A percentile compares a stretch with the other conserved stretches of the same genome.
These are phyloP conservation scores for Leccinum variicolor DNA, from an alignment of 768 basidiomycete genomes.

Conservation along the genomic window DNA sequence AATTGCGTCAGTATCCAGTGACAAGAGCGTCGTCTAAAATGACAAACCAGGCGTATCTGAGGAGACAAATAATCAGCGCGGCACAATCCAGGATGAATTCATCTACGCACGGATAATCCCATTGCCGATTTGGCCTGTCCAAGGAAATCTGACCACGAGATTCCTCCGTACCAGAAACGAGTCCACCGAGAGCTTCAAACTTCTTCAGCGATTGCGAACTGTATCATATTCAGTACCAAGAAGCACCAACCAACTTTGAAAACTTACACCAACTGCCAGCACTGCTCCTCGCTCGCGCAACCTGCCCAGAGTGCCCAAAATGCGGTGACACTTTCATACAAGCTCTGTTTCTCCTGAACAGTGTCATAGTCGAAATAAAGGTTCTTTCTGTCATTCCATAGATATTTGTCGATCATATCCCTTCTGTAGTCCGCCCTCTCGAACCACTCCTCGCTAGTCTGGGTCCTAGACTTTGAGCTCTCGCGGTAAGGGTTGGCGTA, in stretches of 20 bases:
- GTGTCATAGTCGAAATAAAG: slow-evolving; percentile 98
- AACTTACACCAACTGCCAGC: slow-evolving; percentile 87
- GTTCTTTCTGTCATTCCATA: slow-evolving; percentile 95
- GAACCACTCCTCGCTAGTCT: slow-evolving; percentile 91
- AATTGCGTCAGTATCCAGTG: slow-evolving; percentile 9
- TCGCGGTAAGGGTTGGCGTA: slow-evolving; percentile 64
- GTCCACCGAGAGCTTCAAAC: slow-evolving; percentile 93
- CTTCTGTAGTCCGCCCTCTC: slow-evolving; percentile 80
- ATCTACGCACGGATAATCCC: slow-evolving; percentile 87
- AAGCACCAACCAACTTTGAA: neutral
- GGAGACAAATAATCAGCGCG: slow-evolving; percentile 4
- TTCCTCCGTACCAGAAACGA: slow-evolving; percentile 96
- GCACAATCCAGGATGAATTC: slow-evolving; percentile 4
- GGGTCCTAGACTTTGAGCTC: slow-evolving; percentile 54
- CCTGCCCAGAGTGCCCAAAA: slow-evolving; percentile 98
- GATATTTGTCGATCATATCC: slow-evolving; percentile 84
- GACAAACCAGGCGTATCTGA: slow-evolving; percentile 66
- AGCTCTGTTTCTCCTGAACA: slow-evolving; percentile 81
- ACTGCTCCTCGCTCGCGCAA: slow-evolving; percentile 94
- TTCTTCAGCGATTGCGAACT: slow-evolving; percentile 87
- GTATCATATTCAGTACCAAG: slow-evolving; percentile 18
- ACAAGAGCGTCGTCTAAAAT: neutral
- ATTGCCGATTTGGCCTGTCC: slow-evolving; percentile 96
- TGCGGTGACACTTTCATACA: slow-evolving; percentile 96
- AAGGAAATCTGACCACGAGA: slow-evolving; percentile 94